phyloP scores from a whole-genome alignment of 257 asterid genomes.

The Penstemon barbatus region DNA sequence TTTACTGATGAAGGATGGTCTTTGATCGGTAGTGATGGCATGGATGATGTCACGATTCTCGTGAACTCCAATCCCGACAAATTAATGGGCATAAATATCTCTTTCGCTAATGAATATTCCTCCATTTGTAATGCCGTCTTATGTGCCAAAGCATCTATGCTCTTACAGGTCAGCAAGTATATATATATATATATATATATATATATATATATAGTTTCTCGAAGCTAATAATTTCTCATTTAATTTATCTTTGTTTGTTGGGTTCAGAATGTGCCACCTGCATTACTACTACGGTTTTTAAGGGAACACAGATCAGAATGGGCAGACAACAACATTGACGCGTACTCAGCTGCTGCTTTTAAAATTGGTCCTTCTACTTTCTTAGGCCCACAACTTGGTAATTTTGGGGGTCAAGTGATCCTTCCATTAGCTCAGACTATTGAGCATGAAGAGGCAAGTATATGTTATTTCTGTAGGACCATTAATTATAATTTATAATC shows the following conservation, averaged over 20 bases:
- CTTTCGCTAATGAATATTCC: slow-evolving; percentile 65
- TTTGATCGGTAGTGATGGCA: slow-evolving; percentile 62
- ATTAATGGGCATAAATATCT: slow-evolving; percentile 65
- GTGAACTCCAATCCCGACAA: slow-evolving; percentile 84
- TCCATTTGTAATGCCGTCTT: slow-evolving; percentile 64
- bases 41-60: slow-evolving; percentile 74
- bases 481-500: neutral
- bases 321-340: slow-evolving; percentile 83
- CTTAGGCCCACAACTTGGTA: slow-evolving; percentile 62
- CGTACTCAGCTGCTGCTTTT: slow-evolving; percentile 76
- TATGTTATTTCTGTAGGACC: neutral
- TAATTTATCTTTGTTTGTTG: slow-evolving; percentile 1
- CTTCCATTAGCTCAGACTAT: slow-evolving; percentile 85
- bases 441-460: slow-evolving; percentile 93
- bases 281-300: slow-evolving; percentile 73
- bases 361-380: slow-evolving; percentile 67
- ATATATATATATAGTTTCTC: no score
- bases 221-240: neutral
- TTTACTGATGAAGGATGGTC: slow-evolving; percentile 88
- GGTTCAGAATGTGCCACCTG: slow-evolving; percentile 84
- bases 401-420: slow-evolving; percentile 76
- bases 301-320: slow-evolving; percentile 95
- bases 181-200: no score
- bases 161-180: slow-evolving; percentile 58
- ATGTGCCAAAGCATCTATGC: slow-evolving; percentile 95